Percentiles rank a stretch among this genome's conserved stretches.
phyloP scores from a whole-genome alignment of 768 basidiomycete genomes.

The Dentipellis sp. region DNA sequence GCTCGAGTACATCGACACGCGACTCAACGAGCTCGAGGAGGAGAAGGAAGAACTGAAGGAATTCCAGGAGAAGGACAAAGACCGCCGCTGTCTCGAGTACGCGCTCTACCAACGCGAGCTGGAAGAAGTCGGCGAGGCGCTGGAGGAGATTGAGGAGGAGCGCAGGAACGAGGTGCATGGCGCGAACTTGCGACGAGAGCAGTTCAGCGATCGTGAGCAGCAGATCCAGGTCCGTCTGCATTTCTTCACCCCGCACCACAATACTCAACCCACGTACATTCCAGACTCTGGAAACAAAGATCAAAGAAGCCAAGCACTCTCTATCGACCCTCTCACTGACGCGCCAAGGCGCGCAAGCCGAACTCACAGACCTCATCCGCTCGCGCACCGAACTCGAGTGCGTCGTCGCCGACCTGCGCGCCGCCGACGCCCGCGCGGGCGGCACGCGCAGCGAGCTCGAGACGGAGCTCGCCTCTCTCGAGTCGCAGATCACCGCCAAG shows the following conservation, averaged over 20 bases:
- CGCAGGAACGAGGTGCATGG: slow-evolving; percentile 74
- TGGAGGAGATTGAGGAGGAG: slow-evolving; percentile 84
- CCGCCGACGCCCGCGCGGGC: slow-evolving; percentile 54
- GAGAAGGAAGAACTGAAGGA: slow-evolving; percentile 98
- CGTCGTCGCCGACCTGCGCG: slow-evolving; percentile 64
- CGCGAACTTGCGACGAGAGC: slow-evolving; percentile 73
- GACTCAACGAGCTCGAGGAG: slow-evolving; percentile 86
- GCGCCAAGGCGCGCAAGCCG: slow-evolving; percentile 68
- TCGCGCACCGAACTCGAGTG: slow-evolving; percentile 84
- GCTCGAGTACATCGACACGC: slow-evolving; percentile 83
- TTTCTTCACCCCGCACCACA: neutral
- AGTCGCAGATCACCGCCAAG: slow-evolving; percentile 51
- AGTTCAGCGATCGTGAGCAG: slow-evolving; percentile 77
- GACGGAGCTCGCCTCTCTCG: slow-evolving; percentile 52
- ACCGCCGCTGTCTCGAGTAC: slow-evolving; percentile 90
- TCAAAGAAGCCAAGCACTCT: slow-evolving; percentile 59
- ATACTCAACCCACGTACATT: no score
- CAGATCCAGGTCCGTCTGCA: slow-evolving; percentile 55
- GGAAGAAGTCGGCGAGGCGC: slow-evolving; percentile 75
- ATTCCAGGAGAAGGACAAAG: slow-evolving; percentile 93
- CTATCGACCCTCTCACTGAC: slow-evolving; percentile 63
- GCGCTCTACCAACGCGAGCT: slow-evolving; percentile 88
- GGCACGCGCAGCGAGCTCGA: slow-evolving; percentile 56
- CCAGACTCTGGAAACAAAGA: slow-evolving; percentile 68
- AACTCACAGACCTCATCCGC: slow-evolving; percentile 81